Evolutionary conservation across 495 filamentous ascomycete genomes (phyloP).

Genomic region (Tuber calosporum): DNA sequence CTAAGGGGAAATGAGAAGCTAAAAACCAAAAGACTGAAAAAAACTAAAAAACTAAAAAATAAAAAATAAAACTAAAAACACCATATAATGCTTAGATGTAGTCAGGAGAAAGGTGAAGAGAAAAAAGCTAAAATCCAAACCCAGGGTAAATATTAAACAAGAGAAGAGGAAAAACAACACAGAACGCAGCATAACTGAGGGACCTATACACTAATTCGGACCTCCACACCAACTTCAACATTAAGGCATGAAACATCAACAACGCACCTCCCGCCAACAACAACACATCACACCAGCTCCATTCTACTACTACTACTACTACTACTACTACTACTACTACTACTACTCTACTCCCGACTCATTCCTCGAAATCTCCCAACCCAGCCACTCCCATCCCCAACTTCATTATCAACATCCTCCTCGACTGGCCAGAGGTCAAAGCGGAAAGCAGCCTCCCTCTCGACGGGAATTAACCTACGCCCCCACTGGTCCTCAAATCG

Average conservation of each 20-base stretch:
- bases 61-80: not conserved
- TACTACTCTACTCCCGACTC: slow-evolving; percentile 32
- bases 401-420: slow-evolving; percentile 30
- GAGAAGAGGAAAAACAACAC: not conserved
- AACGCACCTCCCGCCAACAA: not conserved
- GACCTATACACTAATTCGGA: not conserved
- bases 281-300: not conserved
- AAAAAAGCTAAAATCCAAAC: not conserved
- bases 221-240: not conserved
- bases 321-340: no score
- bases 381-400: slow-evolving; percentile 34
- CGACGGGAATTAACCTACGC: slow-evolving; percentile 33
- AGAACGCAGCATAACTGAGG: not conserved
- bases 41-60: no score
- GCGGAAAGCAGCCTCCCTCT: slow-evolving; percentile 29
- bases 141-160: not conserved
- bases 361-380: slow-evolving; percentile 33
- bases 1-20: not conserved
- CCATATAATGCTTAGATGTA: not conserved
- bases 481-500: slow-evolving; percentile 42
- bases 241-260: not conserved
- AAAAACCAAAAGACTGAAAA: not conserved
- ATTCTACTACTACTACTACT: no score
- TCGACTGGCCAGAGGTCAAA: slow-evolving; percentile 42
- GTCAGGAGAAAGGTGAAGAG: not conserved